Conservation (phyloP, 2,329 filamentous ascomycete species). For the Nemania sp. region DNA sequence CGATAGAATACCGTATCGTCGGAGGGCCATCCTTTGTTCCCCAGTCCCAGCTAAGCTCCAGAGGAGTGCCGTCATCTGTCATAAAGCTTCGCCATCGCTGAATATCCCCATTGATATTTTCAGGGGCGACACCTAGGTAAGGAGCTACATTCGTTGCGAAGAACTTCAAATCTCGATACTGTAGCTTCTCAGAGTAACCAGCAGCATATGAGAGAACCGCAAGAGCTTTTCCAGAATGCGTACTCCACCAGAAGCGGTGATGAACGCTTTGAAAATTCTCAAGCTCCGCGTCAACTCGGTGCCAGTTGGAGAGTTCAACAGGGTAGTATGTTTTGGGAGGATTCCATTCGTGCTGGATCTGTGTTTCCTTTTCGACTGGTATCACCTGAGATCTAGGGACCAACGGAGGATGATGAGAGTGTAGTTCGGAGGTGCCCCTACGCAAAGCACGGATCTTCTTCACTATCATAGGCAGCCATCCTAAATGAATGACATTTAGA, state of each 20-base stretch:
- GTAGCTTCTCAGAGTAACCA: background rate
- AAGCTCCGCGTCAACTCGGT: background rate
- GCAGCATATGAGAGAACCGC: background rate
- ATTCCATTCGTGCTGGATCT: background rate
- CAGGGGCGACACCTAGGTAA: conserved; percentile 4
- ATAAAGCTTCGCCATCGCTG: conserved; percentile 13
- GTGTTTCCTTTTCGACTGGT: background rate
- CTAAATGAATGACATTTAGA: background rate
- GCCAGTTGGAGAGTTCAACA: background rate
- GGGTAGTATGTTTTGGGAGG: background rate
- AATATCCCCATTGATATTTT: background rate
- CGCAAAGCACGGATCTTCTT: conserved; percentile 1
- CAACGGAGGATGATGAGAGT: background rate
- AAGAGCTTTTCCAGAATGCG: conserved; percentile 9
- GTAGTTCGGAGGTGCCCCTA: conserved; percentile 1
- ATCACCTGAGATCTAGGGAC: background rate
- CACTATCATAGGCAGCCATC: background rate
- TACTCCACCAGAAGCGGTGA: conserved; percentile 14
- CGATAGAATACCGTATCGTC: conserved; percentile 18
- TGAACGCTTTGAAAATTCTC: background rate
- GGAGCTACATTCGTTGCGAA: conserved; percentile 4
- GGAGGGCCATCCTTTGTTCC: conserved; percentile 2
- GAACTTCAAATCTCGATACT: conserved; percentile 1
- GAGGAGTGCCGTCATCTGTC: conserved; percentile 14
- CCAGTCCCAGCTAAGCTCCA: conserved; percentile 23